These are phyloP conservation scores for Fusarium sp. DNA, from an alignment of 2,329 filamentous ascomycete genomes.

Conservation along the genomic window DNA sequence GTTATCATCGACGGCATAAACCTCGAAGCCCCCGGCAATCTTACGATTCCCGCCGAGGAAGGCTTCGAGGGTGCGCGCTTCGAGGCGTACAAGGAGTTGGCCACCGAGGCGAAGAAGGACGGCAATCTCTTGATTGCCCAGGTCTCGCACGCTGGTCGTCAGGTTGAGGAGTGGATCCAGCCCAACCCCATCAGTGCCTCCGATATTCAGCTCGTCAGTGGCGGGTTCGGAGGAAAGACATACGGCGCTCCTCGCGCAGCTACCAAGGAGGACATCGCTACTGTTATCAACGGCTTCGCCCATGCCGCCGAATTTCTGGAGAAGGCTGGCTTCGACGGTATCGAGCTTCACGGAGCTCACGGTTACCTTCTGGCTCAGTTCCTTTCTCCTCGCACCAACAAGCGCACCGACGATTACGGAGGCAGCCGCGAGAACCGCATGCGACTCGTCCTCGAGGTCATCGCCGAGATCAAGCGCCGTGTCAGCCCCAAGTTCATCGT, in stretches of 20 bases:
- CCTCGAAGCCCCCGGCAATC: conserved; percentile 30
- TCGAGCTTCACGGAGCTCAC: conserved; percentile 34
- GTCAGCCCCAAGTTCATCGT: conserved; percentile 59
- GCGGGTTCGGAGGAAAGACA: conserved; percentile 62
- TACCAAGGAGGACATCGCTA: conserved; percentile 33
- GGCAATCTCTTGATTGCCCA: conserved; percentile 31
- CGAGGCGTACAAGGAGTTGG: conserved; percentile 33
- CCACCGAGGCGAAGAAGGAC: conserved; percentile 17
- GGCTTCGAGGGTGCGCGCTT: conserved; percentile 31
- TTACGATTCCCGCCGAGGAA: conserved; percentile 15
- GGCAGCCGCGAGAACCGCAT: conserved; percentile 60
- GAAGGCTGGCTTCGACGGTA: conserved; percentile 39
- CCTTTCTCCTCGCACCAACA: conserved; percentile 59
- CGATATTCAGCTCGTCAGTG: conserved; percentile 65
- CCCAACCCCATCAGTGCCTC: conserved; percentile 61
- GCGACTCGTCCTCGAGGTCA: conserved; percentile 60
- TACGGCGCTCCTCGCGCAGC: conserved; percentile 52
- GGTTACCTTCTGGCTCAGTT: conserved; percentile 65
- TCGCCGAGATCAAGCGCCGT: conserved; percentile 60
- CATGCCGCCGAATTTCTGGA: conserved; percentile 58
- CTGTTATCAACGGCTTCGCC: conserved; percentile 50
- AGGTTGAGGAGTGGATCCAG: conserved; percentile 36
- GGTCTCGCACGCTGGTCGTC: conserved; percentile 34
- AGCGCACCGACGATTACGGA: conserved; percentile 65
- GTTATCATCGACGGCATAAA: conserved; percentile 32